Base-by-base conservation (phyloP, 768 basidiomycete genomes). In the Amanita muscaria region DNA sequence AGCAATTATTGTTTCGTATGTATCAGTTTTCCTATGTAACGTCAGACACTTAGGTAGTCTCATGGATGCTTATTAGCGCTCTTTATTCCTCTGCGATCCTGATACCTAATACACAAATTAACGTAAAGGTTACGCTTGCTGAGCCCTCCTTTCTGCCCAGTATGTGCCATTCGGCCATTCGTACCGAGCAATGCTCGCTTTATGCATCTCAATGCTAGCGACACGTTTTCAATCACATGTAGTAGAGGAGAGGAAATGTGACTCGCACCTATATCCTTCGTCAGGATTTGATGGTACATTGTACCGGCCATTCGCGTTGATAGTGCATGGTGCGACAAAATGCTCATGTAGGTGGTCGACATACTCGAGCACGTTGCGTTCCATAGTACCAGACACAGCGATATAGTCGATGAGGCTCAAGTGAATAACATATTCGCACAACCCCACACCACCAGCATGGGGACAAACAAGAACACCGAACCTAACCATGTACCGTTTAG, bases 331-430 rank as follows among this genome's bases (percentile, higher is more conserved):
- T 49, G 80, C 80, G 33, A 83, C 66, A 65, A 96, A 98, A 59
- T 96, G 88, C 56, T 97, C 90, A 63, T 98, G 93, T 30, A 97
- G 70, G 61, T 96, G 93, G 58, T 90, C 83, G 24, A 82, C 85
- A 51, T 78, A 88, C 62, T 90, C 92, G 31, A 97, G 79, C 3
- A 96, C 93, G 58, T 97, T 96, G 40, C 87, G 77, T 53, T 93
- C 90, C 82, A 93, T 93, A 15, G 81, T 76, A 2, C 91, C 93
- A 1, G 91, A 93, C 44, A 97, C 70, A 49, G 77, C 79, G 53
- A 98, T 87, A 58, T 93, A 97, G 64, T 98, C 93, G 59, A 97
- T 96, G 54, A 96, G 64, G 45, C 84, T 83, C 39, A 87, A 63
- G 55, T 88, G 86, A 52, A 91, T 88, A 38, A 88, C 88, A 63